Percentiles rank a stretch among this genome's conserved stretches.
Evolutionary conservation across 2,329 filamentous ascomycete species (phyloP).

Genomic region (Amesomyces nigricolor): DNA sequence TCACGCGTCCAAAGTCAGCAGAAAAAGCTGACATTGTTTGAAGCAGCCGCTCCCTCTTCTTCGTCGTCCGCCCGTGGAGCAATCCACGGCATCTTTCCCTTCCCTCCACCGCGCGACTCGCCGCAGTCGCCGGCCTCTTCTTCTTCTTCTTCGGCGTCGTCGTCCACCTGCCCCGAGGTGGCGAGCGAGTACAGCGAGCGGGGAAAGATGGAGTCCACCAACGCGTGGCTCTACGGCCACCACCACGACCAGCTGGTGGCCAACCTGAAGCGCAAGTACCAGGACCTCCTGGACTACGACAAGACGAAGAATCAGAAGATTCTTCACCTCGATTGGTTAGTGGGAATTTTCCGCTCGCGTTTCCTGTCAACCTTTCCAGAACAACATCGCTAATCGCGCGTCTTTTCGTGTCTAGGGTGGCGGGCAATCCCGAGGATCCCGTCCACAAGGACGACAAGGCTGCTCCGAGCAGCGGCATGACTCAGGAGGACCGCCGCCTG

Average conservation of each 20-base stretch:
- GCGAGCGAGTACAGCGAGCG: slow-evolving; percentile 6
- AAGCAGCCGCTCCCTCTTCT: neutral
- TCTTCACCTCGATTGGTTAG: slow-evolving; percentile 23
- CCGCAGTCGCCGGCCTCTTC: slow-evolving; percentile 1
- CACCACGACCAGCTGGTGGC: slow-evolving; percentile 18
- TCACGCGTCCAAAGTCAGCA: neutral
- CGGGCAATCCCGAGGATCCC: slow-evolving; percentile 17
- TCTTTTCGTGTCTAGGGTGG: slow-evolving; percentile 6
- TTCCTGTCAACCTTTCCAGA: neutral
- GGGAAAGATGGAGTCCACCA: slow-evolving; percentile 16
- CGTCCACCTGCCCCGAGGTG: slow-evolving; percentile 5
- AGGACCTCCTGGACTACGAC: slow-evolving; percentile 17
- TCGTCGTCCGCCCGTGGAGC: neutral
- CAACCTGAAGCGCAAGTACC: slow-evolving; percentile 15
- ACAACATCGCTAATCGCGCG: neutral
- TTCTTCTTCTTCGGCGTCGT: neutral
- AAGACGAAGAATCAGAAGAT: slow-evolving; percentile 18
- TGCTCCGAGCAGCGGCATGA: slow-evolving; percentile 7
- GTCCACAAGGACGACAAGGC: slow-evolving; percentile 1
- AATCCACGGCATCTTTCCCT: slow-evolving; percentile 5
- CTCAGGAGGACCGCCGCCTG: slow-evolving; percentile 6
- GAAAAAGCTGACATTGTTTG: slow-evolving; percentile 9
- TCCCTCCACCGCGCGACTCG: slow-evolving; percentile 3
- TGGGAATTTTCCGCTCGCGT: neutral
- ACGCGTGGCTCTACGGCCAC: slow-evolving; percentile 15